Evolutionary conservation across 2,329 filamentous ascomycete species (phyloP).

Genomic region (Setomelanomma holmii): DNA sequence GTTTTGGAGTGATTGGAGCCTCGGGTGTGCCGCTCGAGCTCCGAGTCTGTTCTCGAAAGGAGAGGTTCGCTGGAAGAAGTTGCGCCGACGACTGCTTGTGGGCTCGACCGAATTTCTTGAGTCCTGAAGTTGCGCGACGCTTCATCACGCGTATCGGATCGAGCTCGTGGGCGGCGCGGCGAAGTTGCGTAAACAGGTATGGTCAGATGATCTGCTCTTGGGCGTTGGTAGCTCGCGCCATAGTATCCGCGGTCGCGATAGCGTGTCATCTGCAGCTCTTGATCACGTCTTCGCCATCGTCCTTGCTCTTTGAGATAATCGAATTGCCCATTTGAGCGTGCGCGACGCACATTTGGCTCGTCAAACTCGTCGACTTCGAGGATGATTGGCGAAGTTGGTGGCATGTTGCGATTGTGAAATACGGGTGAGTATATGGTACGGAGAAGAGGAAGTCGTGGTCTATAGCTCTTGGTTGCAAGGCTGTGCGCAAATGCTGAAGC

Average conservation of each 20-base stretch:
- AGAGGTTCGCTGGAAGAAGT: constrained; percentile 12
- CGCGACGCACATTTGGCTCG: constrained; percentile 19
- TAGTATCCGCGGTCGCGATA: constrained; percentile 22
- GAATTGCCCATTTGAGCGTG: constrained; percentile 31
- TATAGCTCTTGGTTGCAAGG: background rate
- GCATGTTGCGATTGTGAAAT: constrained; percentile 6
- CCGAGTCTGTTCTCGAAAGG: background rate
- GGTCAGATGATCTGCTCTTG: constrained; percentile 25
- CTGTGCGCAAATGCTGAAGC: background rate
- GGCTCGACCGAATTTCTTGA: constrained; percentile 22
- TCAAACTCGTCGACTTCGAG: constrained; percentile 14
- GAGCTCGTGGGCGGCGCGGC: background rate
- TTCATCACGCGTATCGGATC: constrained; percentile 2
- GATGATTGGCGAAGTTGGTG: constrained; percentile 18
- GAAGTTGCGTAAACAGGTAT: constrained; percentile 23
- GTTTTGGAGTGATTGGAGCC: constrained; percentile 4
- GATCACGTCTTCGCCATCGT: constrained; percentile 22
- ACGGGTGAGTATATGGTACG: background rate
- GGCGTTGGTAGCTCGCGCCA: constrained; percentile 6
- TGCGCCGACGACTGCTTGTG: constrained; percentile 8
- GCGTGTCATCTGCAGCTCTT: constrained; percentile 29
- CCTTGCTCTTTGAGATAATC: constrained; percentile 31
- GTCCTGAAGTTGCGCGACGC: constrained; percentile 8
- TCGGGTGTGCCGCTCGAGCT: background rate
- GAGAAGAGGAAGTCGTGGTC: background rate